A percentile compares a stretch with the other conserved stretches of the same genome.
phyloP scores from a whole-genome alignment of 768 basidiomycete genomes.

The Suillus discolor region DNA sequence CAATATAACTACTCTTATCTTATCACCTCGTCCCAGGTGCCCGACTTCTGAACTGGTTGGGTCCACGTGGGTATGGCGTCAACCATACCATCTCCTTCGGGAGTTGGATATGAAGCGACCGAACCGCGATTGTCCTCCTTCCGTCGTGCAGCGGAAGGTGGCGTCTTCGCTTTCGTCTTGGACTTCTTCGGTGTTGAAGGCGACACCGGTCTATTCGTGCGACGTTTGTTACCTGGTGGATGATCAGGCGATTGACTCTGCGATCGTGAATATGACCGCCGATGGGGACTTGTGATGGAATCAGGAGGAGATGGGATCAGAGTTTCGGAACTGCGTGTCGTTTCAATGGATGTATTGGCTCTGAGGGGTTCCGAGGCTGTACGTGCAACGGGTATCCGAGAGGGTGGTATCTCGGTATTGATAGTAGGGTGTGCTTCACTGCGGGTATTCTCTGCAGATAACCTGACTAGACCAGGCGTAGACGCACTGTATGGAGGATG shows the following conservation, averaged over 20 bases:
- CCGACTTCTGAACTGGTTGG: conserved; percentile 63
- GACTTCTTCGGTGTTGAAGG: conserved; percentile 44
- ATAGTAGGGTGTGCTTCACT: conserved; percentile 44
- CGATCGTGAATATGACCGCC: conserved; percentile 24
- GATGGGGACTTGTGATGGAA: conserved; percentile 29
- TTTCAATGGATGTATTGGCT: conserved; percentile 44
- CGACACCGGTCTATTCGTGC: conserved; percentile 50
- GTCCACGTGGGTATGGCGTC: conserved; percentile 86
- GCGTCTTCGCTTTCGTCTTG: conserved; percentile 37
- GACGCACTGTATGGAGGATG: conserved; percentile 21
- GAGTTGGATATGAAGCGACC: conserved; percentile 69
- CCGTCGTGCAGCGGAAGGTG: conserved; percentile 34
- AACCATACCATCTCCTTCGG: conserved; percentile 56
- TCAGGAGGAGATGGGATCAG: conserved; percentile 38
- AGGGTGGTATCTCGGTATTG: conserved; percentile 41
- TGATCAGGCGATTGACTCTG: conserved; percentile 34
- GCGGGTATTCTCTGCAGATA: conserved; percentile 31
- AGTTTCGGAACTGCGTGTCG: conserved; percentile 44
- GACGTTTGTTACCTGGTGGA: conserved; percentile 36
- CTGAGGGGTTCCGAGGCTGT: conserved; percentile 48
- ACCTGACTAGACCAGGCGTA: conserved; percentile 20
- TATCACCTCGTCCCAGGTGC: conserved; percentile 81
- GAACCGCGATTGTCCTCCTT: conserved; percentile 54
- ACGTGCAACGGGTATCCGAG: conserved; percentile 42
- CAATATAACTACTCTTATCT: conserved; percentile 32